Evolutionary conservation across 306 rosid genomes (phyloP), one percentile per base, ranked within the genome.

Genomic region (Acacia confusa): DNA sequence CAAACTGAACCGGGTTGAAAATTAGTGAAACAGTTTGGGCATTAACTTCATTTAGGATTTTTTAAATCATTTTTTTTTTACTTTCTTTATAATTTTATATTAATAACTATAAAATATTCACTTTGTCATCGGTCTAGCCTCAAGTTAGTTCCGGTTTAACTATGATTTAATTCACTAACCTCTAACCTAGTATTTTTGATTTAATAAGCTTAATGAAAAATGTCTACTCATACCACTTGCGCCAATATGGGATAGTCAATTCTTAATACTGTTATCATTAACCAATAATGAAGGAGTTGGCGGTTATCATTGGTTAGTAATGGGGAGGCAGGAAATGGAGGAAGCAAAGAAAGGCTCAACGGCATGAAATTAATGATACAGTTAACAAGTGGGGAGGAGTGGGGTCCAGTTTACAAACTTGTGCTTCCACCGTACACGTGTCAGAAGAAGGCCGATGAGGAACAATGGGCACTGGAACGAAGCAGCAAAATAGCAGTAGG

Each of bases 341-440:
- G 25, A 7, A 53, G 61, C 61, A 20, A 53, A 20, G 11, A 0
- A 53, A 1, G 4, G 2, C 25, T 19, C 1, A 20, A 53, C 2
- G 25, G n/a, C 24, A 53, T 6, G 61, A 20, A 53, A 57, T 57
- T 22, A 24, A 74, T 69, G 24, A 15, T 14, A 27, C 24, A 1
- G 68, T 67, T 66, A 73, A 82, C 79, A 40, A 24, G 7, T 9
- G 10, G 30, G 1, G 53, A 34, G 27, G 24, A 7, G 55, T 41
- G 27, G 20, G 44, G 10, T n/a, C 64, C 43, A 25, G 45, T 6
- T 19, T 30, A 34, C 36, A n/a, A 20, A 16, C 22, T 58, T 24
- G 1, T 15, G 25, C 69, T 34, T 43, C 25, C 16, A 55, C 82
- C 86, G 87, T 72, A 27, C 87, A 84, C 81, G 81, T 82, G 84